These are phyloP conservation scores for Helianthus tuberosus DNA, from an alignment of 129 eudicot genomes.

Conservation along the genomic window DNA sequence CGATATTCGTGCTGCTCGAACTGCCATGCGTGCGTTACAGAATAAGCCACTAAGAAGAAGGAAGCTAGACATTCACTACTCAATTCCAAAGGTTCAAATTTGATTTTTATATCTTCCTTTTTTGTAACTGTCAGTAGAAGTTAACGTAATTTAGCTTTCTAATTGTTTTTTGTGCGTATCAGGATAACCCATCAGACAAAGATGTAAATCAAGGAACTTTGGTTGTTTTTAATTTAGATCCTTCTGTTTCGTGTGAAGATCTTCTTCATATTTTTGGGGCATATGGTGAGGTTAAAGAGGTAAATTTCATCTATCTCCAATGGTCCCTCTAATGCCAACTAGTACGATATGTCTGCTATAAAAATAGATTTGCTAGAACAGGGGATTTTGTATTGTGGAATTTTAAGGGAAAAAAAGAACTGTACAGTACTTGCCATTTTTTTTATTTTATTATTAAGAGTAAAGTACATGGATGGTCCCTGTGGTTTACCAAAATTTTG, in stretches of 20 bases:
- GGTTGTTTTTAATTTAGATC: conserved; percentile 88
- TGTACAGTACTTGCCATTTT: not conserved
- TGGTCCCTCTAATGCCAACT: not conserved
- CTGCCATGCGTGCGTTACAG: conserved; percentile 89
- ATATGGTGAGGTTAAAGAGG: conserved; percentile 97
- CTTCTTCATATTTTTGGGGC: conserved; percentile 88
- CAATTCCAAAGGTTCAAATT: conserved; percentile 87
- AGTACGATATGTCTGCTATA: not conserved
- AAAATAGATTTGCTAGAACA: not conserved
- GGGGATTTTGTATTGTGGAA: conserved; percentile 11
- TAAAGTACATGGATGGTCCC: too few species aligned
- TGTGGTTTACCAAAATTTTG: too few species aligned
- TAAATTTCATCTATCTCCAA: conserved; percentile 7
- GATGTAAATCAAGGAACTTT: conserved; percentile 94
- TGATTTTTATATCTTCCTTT: not conserved
- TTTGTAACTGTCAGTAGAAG: not conserved
- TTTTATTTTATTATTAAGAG: not conserved
- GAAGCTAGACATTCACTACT: conserved; percentile 91
- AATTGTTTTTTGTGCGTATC: not conserved
- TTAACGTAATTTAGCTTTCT: not conserved
- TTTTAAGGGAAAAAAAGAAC: not conserved
- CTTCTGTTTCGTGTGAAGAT: conserved; percentile 91
- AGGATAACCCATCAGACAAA: conserved; percentile 98
- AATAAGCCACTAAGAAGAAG: conserved; percentile 83
- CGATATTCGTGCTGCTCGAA: conserved; percentile 92